A percentile compares a stretch with the other conserved stretches of the same genome.
phyloP scores from a whole-genome alignment of 2,329 filamentous ascomycete species.

The Colletotrichum sp. region DNA sequence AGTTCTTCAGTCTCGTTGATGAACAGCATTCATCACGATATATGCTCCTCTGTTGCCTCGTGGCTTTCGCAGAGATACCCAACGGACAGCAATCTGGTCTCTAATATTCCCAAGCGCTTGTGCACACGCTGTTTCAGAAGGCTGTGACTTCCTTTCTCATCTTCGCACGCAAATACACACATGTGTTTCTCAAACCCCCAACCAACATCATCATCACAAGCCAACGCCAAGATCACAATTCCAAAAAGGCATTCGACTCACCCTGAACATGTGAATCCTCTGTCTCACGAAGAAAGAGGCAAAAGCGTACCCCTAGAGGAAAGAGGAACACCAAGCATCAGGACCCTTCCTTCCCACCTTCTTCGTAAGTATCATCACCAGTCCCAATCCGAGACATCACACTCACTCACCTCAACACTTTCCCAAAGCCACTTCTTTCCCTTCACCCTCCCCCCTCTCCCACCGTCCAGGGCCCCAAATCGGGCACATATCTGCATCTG shows the following conservation, averaged over 20 bases:
- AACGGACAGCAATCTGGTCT: neutral
- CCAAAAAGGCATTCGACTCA: neutral
- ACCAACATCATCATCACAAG: neutral
- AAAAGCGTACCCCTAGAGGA: neutral
- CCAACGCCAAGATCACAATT: neutral
- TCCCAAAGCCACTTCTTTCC: neutral
- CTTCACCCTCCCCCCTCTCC: neutral
- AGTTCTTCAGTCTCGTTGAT: neutral
- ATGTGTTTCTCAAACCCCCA: neutral
- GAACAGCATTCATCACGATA: neutral
- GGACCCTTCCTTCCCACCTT: neutral
- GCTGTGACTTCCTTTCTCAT: neutral
- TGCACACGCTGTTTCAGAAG: neutral
- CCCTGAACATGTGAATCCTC: neutral
- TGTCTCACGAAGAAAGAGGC: neutral
- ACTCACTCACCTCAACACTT: neutral
- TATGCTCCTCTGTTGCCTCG: rapidly evolving
- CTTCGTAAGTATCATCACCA: neutral
- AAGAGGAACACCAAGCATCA: neutral
- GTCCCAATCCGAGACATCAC: neutral
- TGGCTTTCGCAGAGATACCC: rapidly evolving
- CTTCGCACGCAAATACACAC: neutral
- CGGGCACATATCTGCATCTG: neutral
- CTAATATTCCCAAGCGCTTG: neutral
- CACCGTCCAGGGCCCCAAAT: neutral